Base-by-base conservation (phyloP, 345 rosid genomes). In the Boechera retrofracta region DNA sequence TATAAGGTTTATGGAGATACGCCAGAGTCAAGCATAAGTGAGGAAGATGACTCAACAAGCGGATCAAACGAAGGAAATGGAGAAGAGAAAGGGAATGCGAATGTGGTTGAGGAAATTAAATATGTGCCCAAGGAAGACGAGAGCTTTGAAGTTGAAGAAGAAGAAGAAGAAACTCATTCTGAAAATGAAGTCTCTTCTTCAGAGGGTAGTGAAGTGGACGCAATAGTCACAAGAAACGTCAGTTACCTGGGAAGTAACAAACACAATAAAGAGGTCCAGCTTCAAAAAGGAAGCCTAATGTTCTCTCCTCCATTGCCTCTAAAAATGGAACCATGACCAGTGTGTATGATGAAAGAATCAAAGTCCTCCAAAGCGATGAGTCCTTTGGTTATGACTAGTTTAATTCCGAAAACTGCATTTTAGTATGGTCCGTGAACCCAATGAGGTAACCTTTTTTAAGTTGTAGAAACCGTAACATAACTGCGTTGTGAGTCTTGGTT, bases 261-360 rank as follows among this genome's bases (percentile, higher is more conserved):
- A 44, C 31, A 62, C 8, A 42, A 56, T 39, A 65, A 66, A 47
- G 71, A 71, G 63, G 55, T 57, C 28, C 67, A 62, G 39, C 71
- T 53, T 83, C 66, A 73, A 69, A 79, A 74, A 55, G 83, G 80
- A 49, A 77, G 48, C 29, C 80, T 77, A 16, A 74, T 79, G 77
- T 84, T 81, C 67, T 82, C 92, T 73, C 87, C 97, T 56, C 94
- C 97, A 10, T 18, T 82, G 68, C 90, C 94, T 7, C 84, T 84
- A 66, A 89, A 89, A 85, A 91, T 87, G 92, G 94, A 91, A 73
- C 64, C 83, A 6, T 81, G 83, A 82, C 18, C 41, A 83, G 71
- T 58, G 85, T 70, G 47, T 45, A 9, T 39, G 36, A 73, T 26
- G 76, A 10, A 63, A 54, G 26, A 62, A 59, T 48, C 59, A 5